A percentile compares a stretch with the other conserved stretches of the same genome.
phyloP scores from a whole-genome alignment of 2,329 filamentous ascomycete genomes.

The Beauveria australis region DNA sequence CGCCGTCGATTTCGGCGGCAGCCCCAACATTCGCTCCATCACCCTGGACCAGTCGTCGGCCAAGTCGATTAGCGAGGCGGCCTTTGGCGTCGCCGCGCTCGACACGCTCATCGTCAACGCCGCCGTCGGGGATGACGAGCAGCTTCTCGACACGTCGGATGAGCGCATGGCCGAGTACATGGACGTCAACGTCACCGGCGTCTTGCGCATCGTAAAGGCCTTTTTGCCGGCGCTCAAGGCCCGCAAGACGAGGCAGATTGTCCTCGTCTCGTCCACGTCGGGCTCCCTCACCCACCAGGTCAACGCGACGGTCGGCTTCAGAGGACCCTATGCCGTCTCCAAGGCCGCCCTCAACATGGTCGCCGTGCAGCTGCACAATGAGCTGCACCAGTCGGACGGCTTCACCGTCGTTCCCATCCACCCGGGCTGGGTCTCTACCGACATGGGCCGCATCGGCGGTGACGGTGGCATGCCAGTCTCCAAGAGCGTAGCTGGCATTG shows the following conservation, averaged over 20 bases:
- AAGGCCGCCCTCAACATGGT: slow-evolving; percentile 10
- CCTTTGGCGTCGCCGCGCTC: not conserved
- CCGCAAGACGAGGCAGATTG: slow-evolving; percentile 8
- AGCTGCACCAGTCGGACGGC: slow-evolving; percentile 6
- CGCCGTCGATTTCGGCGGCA: not conserved
- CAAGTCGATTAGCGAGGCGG: slow-evolving; percentile 9
- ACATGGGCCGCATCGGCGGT: slow-evolving; percentile 4
- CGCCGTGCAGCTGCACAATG: slow-evolving; percentile 11
- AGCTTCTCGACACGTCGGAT: not conserved
- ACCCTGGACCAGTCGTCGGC: slow-evolving; percentile 3
- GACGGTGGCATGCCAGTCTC: slow-evolving; percentile 4
- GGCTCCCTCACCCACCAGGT: slow-evolving; percentile 4
- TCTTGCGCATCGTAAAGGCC: slow-evolving; percentile 8
- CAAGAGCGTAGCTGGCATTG: slow-evolving; percentile 8
- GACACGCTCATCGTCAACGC: slow-evolving; percentile 12
- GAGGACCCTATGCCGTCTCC: slow-evolving; percentile 5
- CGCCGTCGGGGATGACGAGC: slow-evolving; percentile 3
- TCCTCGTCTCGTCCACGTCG: slow-evolving; percentile 8
- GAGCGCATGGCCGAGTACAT: slow-evolving; percentile 9
- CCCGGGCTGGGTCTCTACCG: slow-evolving; percentile 4
- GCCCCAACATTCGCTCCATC: not conserved
- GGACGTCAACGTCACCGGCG: slow-evolving; percentile 8
- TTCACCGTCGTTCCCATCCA: slow-evolving; percentile 11
- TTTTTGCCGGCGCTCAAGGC: slow-evolving; percentile 9
- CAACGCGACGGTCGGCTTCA: not conserved